These are phyloP conservation scores for Pseudognaphalium luteoalbum DNA, from an alignment of 129 eudicot genomes.

Conservation along the genomic window DNA sequence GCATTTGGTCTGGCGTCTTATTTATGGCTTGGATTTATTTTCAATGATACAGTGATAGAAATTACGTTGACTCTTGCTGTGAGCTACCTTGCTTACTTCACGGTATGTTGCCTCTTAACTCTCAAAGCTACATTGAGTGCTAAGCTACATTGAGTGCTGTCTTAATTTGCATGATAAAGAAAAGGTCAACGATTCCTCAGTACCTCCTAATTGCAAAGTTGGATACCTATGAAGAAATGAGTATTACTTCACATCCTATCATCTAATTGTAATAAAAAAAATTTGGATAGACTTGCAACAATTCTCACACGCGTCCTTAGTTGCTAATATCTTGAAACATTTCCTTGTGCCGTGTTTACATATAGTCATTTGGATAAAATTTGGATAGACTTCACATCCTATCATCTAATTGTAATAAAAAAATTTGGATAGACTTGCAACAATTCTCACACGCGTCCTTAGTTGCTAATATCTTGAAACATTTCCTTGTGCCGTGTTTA, in stretches of 20 bases:
- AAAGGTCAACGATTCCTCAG: not conserved
- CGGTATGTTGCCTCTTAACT: conserved; percentile 49
- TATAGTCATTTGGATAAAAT: too few relatives aligned
- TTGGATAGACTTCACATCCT: not conserved
- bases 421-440: not conserved
- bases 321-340: not conserved
- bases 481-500: not conserved
- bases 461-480: not conserved
- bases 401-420: not conserved
- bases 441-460: not conserved
- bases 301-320: not conserved
- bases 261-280: not conserved
- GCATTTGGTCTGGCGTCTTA: conserved; percentile 87
- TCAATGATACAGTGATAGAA: conserved; percentile 91
- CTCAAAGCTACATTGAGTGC: conserved; percentile 7
- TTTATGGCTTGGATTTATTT: conserved; percentile 93
- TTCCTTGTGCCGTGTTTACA: not conserved
- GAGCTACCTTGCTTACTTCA: conserved; percentile 89
- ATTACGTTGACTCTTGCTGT: conserved; percentile 87
- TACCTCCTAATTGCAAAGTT: not conserved
- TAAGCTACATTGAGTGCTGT: conserved; percentile 10
- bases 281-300: not conserved
- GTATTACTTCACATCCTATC: not conserved
- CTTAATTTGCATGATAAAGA: not conserved
- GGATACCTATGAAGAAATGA: not conserved